Evolutionary conservation across 306 rosid genomes (phyloP).

Genomic region (Psophocarpus tetragonolobus): DNA sequence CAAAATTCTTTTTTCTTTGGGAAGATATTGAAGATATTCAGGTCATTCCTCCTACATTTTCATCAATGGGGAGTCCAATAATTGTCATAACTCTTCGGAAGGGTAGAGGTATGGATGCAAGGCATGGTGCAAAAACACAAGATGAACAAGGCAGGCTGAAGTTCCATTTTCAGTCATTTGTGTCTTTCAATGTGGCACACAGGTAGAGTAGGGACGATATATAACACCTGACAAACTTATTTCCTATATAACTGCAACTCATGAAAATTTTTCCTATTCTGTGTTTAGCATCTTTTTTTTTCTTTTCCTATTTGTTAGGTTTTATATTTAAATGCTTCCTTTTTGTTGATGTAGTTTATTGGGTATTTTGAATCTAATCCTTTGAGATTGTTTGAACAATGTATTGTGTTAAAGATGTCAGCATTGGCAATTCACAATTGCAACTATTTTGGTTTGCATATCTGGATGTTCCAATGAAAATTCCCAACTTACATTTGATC

Average conservation of each 20-base stretch:
- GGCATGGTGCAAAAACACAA: slow-evolving; percentile 86
- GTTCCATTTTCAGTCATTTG: slow-evolving; percentile 97
- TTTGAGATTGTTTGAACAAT: slow-evolving; percentile 22
- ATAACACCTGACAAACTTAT: slow-evolving; percentile 23
- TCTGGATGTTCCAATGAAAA: not conserved
- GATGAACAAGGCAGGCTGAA: slow-evolving; percentile 94
- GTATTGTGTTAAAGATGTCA: slow-evolving; percentile 17
- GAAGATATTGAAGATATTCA: slow-evolving; percentile 97
- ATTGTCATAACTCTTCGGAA: slow-evolving; percentile 79
- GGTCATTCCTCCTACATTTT: slow-evolving; percentile 69
- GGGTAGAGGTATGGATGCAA: slow-evolving; percentile 93
- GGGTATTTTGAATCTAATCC: not conserved
- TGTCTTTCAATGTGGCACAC: slow-evolving; percentile 77
- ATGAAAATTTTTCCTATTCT: not conserved
- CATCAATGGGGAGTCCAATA: slow-evolving; percentile 98
- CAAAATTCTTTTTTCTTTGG: slow-evolving; percentile 91
- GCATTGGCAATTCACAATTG: not conserved
- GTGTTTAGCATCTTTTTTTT: not conserved
- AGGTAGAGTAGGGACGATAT: slow-evolving; percentile 54
- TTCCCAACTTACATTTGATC: not conserved
- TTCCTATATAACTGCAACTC: slow-evolving; percentile 2
- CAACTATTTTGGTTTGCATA: slow-evolving; percentile 8
- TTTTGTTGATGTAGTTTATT: slow-evolving; percentile 1
- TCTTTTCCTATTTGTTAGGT: not conserved
- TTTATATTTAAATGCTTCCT: not conserved